Conservation (phyloP, 371 early-diverging fungal genomes). For the Choanephora cucurbitarum region DNA sequence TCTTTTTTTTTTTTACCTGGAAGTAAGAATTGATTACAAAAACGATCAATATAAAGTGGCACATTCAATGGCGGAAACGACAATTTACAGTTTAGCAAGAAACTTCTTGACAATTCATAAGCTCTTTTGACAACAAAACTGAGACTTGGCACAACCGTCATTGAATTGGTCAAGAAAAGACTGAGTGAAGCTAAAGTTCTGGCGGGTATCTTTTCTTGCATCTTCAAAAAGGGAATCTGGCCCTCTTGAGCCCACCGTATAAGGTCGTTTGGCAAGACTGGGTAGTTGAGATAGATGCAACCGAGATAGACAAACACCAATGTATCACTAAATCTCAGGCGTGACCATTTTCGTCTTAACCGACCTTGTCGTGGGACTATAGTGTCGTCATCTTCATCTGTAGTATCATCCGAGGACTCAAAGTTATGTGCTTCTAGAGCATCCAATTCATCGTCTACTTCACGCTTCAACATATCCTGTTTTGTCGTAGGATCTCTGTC, state of each 20-base stretch:
- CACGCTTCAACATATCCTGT: neutral
- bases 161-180: neutral
- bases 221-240: constrained; percentile 24
- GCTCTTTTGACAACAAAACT: neutral
- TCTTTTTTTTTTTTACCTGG: constrained; percentile 36
- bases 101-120: neutral
- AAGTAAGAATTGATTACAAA: constrained; percentile 28
- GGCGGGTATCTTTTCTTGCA: constrained; percentile 16
- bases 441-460: constrained; percentile 7
- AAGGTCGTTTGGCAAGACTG: constrained; percentile 31
- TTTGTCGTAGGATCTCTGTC: neutral
- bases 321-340: constrained; percentile 2
- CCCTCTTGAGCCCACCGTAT: constrained; percentile 25
- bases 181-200: neutral
- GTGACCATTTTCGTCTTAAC: constrained; percentile 15
- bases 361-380: neutral
- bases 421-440: constrained; percentile 1
- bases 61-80: constrained; percentile 22
- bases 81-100: constrained; percentile 1
- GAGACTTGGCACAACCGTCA: constrained; percentile 8
- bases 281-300: constrained; percentile 31
- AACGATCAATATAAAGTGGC: constrained; percentile 24
- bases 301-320: constrained; percentile 32
- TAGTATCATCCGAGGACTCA: neutral
- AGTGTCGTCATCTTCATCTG: constrained; percentile 10